Base-by-base conservation (phyloP, 2,329 filamentous ascomycete species). In the Mycocentrospora acerina region DNA sequence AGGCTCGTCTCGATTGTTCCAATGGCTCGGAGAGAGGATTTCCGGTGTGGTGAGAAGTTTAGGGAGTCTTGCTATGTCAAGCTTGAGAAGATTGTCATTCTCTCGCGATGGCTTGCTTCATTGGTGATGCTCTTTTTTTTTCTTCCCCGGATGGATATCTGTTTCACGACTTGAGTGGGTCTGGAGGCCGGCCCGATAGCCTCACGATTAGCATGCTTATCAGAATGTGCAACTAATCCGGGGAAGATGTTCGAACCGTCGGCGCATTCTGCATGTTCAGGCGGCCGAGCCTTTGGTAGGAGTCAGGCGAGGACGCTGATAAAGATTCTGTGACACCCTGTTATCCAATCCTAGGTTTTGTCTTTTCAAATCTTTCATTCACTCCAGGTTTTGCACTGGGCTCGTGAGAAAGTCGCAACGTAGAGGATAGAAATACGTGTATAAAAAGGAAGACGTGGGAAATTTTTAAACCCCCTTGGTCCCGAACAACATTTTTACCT, bases 191-290 rank as follows among this genome's bases (percentile, higher is more conserved):
- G 42, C 46, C 51, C 41, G 46, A 46, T 37, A 38, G 48, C 40
- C 40, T 55, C 47, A 45, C 38, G 37, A 48, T 44, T 42, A 44
- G 47, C 44, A 40, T 46, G 45, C 46, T 52, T 56, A 59, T 59
- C 48, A 51, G 40, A 36, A 41, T 29, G 27, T 51, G 44, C 49
- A 53, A 50, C 55, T 59, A 53, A 57, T 55, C 55, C 48, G 52
- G 57, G 53, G 51, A 38, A 38, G 42, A 50, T 42, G 40, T 47
- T 40, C 48, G 31, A 26, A 29, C 33, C 31, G 30, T 53, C 44
- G 46, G 52, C 36, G 29, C 34, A 31, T 22, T n/a, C 31, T 42
- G 15, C 29, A 34, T 27, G n/a, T 24, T 31, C 32, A 32, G 24
- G n/a, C 37, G 45, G 29, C 48, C 38, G 29, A 51, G 44, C 40